phyloP scores from a whole-genome alignment of 139 green algal genomes.

The Tetraselmis chui region DNA sequence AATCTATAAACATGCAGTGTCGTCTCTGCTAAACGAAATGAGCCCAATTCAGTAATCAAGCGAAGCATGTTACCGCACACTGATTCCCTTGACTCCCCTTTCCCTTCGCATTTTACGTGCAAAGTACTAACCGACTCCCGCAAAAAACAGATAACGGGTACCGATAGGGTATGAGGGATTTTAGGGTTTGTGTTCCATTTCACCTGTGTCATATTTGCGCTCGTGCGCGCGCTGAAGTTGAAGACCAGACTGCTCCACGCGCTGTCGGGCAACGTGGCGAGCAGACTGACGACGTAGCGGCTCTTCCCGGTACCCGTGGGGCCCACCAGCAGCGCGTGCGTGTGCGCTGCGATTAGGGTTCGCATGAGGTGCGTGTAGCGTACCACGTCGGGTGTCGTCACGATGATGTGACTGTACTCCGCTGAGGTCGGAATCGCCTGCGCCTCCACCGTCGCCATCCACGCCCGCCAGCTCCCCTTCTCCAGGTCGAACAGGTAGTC shows the following conservation, averaged over 20 bases:
- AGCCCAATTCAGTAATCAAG: too few relatives aligned
- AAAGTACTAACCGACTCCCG: too few relatives aligned
- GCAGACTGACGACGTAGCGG: constrained; percentile 30
- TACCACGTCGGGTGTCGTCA: constrained; percentile 19
- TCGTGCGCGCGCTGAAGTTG: constrained; percentile 68
- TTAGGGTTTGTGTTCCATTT: not conserved
- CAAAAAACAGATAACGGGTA: too few relatives aligned
- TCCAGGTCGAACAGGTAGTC: not conserved
- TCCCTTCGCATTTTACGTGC: too few relatives aligned
- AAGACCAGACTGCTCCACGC: constrained; percentile 39
- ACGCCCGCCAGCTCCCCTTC: constrained; percentile 24
- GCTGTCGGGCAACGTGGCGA: constrained; percentile 25
- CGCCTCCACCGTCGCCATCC: constrained; percentile 34
- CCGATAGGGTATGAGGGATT: not conserved
- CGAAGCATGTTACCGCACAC: too few relatives aligned
- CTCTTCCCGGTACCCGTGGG: constrained; percentile 35
- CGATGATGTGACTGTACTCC: constrained; percentile 30
- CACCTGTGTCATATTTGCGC: constrained; percentile 65
- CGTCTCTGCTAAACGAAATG: too few relatives aligned
- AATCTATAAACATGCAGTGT: too few relatives aligned
- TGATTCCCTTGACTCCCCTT: not conserved
- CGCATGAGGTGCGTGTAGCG: constrained; percentile 29
- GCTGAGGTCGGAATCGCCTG: constrained; percentile 20
- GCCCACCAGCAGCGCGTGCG: constrained; percentile 39
- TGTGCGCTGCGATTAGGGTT: constrained; percentile 19